Base-by-base conservation (phyloP, 768 basidiomycete genomes). In the Boletus reticulatus region DNA sequence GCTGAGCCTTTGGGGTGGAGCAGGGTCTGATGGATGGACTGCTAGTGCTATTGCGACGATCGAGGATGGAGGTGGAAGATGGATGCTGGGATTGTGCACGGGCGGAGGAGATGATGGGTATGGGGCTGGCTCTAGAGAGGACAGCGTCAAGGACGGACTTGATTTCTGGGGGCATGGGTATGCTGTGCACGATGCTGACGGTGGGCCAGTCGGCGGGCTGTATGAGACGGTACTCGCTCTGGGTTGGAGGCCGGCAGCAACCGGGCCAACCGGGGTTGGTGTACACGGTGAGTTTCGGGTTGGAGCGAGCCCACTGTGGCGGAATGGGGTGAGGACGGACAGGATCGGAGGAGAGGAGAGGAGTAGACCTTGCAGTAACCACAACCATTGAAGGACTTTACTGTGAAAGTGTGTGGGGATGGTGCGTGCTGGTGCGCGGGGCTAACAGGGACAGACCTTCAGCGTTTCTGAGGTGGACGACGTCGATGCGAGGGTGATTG, bases 221-320 rank as follows among this genome's bases (percentile, higher is more conserved):
- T 53, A 93, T 85, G 60, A 80, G 68, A 59, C 79, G 78, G 62
- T 80, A 78, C 69, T 93, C 91, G 52, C 67, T 73, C 17, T 75
- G 62, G 29, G 72, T 73, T 2, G 91, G 91, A 0, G 89, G 75
- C n/a, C 89, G 84, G 77, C 91, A 94, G 76, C 91, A 94, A 38
- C 91, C 91, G 41, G 92, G 92, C 89, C 89, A 93, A 20, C 91
- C 91, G 34, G 80, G 81, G 63, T 92, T 93, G 67, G 79, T 75
- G 67, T 81, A 82, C 17, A 82, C 81, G 32, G 80, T 72, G 49
- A 74, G 73, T 66, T 84, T 84, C 55, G 81, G 82, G 65, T 78
- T 80, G 11, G 76, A 77, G 59, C 80, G 79, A 56, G 88, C 88
- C 89, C 89, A 92, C 90, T 91, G 73, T 48, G 39, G 56, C 48